Evolutionary conservation across 129 eudicot species (phyloP), one percentile per base, ranked within the genome.

Genomic region (Flaveria linearis): DNA sequence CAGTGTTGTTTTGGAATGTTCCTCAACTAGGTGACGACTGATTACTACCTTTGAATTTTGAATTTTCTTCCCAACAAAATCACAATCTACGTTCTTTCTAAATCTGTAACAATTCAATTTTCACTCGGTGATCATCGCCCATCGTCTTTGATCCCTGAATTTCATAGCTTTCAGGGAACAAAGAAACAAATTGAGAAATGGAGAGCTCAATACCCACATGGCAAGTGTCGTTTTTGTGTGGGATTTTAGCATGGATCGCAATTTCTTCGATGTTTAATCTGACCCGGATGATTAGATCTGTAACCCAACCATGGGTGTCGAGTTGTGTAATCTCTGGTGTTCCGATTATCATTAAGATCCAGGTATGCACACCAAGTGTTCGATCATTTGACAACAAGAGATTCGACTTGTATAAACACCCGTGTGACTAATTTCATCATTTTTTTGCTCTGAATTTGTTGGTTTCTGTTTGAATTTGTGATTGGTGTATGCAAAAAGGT

Each of bases 261-360:
- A 9, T 89, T 9, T 87, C 99, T 83, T 87, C 94, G 52, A 67
- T 80, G 50, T 56, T 95, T 30, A 80, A 91, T 76, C 50, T 95
- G 46, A 89, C 94, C 50, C 78, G 52, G 20, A 91, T 79, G 67
- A 70, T 95, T 78, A 86, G 99, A 87, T 91, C 97, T 65, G 58
- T 87, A 0, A 86, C 80, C 28, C 88, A 89, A 80, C 95, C 97
- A 30, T 91, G 92, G 96, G 89, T 89, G 22, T 68, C 73, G 22
- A 72, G 69, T n/a, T 82, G 10, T 55, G 92, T 95, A 16, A 46
- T 52, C 45, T 77, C 92, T 30, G 92, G 86, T 66, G 78, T 78
- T 7, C 88, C 87, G 39, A 25, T 80, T 25, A 80, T 86, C 68
- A 88, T 91, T 74, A 87, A 80, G 86, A 89, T 95, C 81, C 97